Evolutionary conservation across 108 stramenopile genomes (phyloP).

Genomic region (Cylindrotheca fusiformis): DNA sequence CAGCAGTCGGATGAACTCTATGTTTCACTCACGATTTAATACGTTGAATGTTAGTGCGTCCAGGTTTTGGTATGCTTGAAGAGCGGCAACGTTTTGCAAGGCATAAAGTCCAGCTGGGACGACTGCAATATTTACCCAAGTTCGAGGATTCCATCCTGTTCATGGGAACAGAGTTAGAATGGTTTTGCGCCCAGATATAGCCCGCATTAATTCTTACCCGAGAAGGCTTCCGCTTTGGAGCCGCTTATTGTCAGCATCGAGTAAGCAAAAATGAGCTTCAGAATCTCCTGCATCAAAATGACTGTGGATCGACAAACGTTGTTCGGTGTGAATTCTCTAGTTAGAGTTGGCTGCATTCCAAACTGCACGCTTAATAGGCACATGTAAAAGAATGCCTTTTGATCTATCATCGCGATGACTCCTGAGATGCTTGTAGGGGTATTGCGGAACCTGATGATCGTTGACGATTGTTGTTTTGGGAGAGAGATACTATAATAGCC

Average conservation of each 20-base stretch:
- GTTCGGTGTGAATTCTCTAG: constrained; percentile 59
- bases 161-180: too few relatives aligned
- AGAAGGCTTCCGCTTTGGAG: constrained; percentile 12
- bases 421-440: too few relatives aligned
- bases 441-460: too few relatives aligned
- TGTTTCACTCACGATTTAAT: constrained; percentile 95
- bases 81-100: constrained; percentile 87
- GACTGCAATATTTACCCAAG: constrained; percentile 67
- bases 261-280: constrained; percentile 58
- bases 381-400: constrained; percentile 54
- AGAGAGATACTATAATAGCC: too few relatives aligned
- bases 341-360: constrained; percentile 88
- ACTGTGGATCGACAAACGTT: constrained; percentile 74
- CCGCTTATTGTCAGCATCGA: constrained; percentile 42
- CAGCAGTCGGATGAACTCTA: too few relatives aligned
- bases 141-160: constrained; percentile 57
- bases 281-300: constrained; percentile 65
- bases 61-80: constrained; percentile 88
- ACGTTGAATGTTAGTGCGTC: constrained; percentile 94
- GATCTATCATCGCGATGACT: too few relatives aligned
- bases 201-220: constrained; percentile 19
- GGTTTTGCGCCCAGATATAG: neutral
- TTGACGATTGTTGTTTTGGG: too few relatives aligned
- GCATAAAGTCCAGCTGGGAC: constrained; percentile 89
- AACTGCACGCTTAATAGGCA: constrained; percentile 83